Evolutionary conservation across 495 filamentous ascomycete species (phyloP), one percentile per base, ranked within the genome.

Genomic region (Penicillium cataractarum): DNA sequence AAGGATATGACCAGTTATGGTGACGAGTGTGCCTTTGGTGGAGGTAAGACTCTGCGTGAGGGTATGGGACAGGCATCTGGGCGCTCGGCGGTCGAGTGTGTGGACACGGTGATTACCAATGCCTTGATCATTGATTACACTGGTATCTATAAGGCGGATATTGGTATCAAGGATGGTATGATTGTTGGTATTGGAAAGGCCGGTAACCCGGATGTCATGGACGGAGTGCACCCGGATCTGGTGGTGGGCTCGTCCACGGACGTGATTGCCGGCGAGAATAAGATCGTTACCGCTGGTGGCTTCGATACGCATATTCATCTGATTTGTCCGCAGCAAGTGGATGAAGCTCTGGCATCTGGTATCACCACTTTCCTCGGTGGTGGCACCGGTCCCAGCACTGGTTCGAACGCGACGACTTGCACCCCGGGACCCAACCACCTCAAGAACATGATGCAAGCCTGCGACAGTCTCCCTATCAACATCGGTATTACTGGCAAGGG

Each of bases 121-220:
- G 96, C 96, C 12, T 74, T 99, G 65, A 86, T 99, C 29, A 83
- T 99, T 17, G 96, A 99, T 72, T 95, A 89, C 83, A 88, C 84
- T 17, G 95, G 95, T 44, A 97, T 99, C 65, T 95, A 90, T 82
- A 99, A 99, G 80, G 94, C 93, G 4, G 95, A 99, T 75, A 95
- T 99, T 74, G 95, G 96, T 35, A 89, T 99, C 68, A 96, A 93
- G 71, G 76, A 94, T 58, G 94, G 95, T 1, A 59, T 90, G 6
- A 97, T 99, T 73, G 88, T 87, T 44, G 95, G 89, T 2, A 96
- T 99, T 66, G 95, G 95, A 35, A 98, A 98, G 76, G 92, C 94
- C 17, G 95, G 95, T 17, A 99, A 98, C 67, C 95, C 95, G 3
- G 96, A 99, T 78, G 84, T 96, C 37, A 99, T 98, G 96, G 88